Evolutionary conservation across 345 rosid species (phyloP).

Genomic region (Adansonia digitata): DNA sequence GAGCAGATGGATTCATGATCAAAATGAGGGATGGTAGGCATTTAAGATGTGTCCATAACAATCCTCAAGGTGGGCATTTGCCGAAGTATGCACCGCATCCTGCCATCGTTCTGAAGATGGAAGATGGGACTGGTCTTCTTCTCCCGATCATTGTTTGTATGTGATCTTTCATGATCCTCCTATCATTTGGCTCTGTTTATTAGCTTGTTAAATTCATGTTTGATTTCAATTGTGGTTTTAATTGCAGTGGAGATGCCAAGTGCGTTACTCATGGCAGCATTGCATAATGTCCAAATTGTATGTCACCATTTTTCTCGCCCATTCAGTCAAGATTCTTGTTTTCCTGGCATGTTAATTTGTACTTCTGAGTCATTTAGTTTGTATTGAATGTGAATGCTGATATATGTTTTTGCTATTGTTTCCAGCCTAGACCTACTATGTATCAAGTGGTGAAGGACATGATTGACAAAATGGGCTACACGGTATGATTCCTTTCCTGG

Average conservation of each 20-base stretch:
- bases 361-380: neutral
- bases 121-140: conserved; percentile 95
- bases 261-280: conserved; percentile 89
- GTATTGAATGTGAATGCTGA: conserved; percentile 9
- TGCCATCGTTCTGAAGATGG: conserved; percentile 96
- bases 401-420: conserved; percentile 10
- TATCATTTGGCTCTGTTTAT: neutral
- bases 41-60: conserved; percentile 78
- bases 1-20: conserved; percentile 79
- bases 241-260: conserved; percentile 99
- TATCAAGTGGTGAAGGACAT: conserved; percentile 91
- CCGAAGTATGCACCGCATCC: conserved; percentile 89
- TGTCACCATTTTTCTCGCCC: conserved; percentile 16
- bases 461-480: conserved; percentile 87
- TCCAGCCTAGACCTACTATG: conserved; percentile 89
- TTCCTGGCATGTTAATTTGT: neutral
- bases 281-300: conserved; percentile 85
- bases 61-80: conserved; percentile 78
- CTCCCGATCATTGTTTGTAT: conserved; percentile 90
- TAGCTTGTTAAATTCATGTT: neutral
- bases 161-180: conserved; percentile 24
- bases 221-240: conserved; percentile 2
- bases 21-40: conserved; percentile 97
- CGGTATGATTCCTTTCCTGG: conserved; percentile 34
- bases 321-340: conserved; percentile 2